A percentile compares a stretch with the other conserved stretches of the same genome.
These are phyloP conservation scores for Chrysochromulina parva DNA, from an alignment of 78 protist genomes.

Conservation along the genomic window DNA sequence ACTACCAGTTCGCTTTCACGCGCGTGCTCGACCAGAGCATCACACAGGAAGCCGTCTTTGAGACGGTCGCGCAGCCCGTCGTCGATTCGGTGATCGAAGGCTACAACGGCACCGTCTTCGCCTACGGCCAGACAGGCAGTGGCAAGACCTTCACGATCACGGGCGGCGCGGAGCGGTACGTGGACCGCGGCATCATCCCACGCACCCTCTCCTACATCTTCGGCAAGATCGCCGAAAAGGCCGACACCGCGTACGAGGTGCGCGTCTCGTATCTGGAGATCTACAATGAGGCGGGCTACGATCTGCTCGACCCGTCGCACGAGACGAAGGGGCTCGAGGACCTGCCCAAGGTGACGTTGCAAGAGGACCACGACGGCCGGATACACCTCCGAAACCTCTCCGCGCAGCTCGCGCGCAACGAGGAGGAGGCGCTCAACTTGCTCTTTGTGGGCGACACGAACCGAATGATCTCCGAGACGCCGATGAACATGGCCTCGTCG, in stretches of 20 bases:
- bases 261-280: slow-evolving; percentile 72
- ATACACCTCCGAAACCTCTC: background rate
- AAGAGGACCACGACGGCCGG: slow-evolving; percentile 16
- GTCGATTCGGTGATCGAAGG: slow-evolving; percentile 11
- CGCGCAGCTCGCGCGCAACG: too few species aligned
- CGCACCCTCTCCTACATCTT: slow-evolving; percentile 54
- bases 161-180: slow-evolving; percentile 66
- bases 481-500: slow-evolving; percentile 47
- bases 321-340: slow-evolving; percentile 27
- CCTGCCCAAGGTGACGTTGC: background rate
- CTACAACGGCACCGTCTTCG: slow-evolving; percentile 43
- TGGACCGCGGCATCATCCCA: slow-evolving; percentile 76
- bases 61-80: background rate
- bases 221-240: background rate
- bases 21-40: slow-evolving; percentile 27
- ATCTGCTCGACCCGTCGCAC: slow-evolving; percentile 59
- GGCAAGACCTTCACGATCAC: slow-evolving; percentile 77
- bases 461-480: slow-evolving; percentile 44
- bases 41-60: slow-evolving; percentile 58
- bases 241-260: background rate
- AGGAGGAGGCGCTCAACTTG: slow-evolving; percentile 32
- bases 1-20: slow-evolving; percentile 32
- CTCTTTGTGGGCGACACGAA: slow-evolving; percentile 45
- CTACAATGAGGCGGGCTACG: slow-evolving; percentile 73
- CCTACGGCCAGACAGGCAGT: slow-evolving; percentile 67